Evolutionary conservation across 129 eudicot species (phyloP).

Genomic region (Ambrosia artemisiifolia): DNA sequence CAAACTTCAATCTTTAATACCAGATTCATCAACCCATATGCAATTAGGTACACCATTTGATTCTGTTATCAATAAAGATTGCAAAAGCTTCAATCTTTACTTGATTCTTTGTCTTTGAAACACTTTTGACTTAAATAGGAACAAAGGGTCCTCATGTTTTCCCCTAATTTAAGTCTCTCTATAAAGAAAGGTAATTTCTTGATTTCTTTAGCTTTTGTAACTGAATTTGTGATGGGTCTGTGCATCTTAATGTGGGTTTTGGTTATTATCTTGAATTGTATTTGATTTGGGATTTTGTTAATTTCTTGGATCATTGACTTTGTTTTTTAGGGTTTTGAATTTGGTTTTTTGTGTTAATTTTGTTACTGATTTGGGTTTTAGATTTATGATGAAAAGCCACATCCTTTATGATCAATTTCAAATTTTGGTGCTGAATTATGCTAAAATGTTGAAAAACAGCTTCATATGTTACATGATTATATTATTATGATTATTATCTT

Average conservation of each 20-base stretch:
- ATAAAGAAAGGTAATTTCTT: slow-evolving; percentile 24
- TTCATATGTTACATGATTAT: slow-evolving; percentile 16
- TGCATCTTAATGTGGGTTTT: slow-evolving; percentile 11
- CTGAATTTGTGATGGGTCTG: background rate
- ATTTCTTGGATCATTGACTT: slow-evolving; percentile 10
- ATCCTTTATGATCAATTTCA: background rate
- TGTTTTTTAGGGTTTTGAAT: slow-evolving; percentile 16
- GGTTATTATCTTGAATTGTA: slow-evolving; percentile 1
- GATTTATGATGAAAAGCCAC: too few relatives aligned
- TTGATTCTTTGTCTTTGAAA: slow-evolving; percentile 24
- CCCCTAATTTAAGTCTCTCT: slow-evolving; percentile 24
- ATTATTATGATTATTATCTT: slow-evolving; percentile 14
- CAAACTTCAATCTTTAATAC: slow-evolving; percentile 6
- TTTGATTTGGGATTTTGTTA: slow-evolving; percentile 8
- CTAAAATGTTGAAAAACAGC: slow-evolving; percentile 4
- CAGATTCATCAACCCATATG: slow-evolving; percentile 6
- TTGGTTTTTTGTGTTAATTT: slow-evolving; percentile 4
- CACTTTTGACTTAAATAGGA: slow-evolving; percentile 21
- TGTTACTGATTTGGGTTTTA: slow-evolving; percentile 8
- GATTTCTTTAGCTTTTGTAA: background rate
- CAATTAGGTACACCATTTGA: background rate
- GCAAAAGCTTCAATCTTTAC: slow-evolving; percentile 16
- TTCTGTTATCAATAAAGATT: slow-evolving; percentile 8
- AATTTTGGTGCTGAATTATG: slow-evolving; percentile 19
- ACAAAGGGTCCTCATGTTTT: background rate